Evolutionary conservation across 2,329 filamentous ascomycete species (phyloP), one percentile per base, ranked within the genome.

Genomic region (Paecilomyces formosus): DNA sequence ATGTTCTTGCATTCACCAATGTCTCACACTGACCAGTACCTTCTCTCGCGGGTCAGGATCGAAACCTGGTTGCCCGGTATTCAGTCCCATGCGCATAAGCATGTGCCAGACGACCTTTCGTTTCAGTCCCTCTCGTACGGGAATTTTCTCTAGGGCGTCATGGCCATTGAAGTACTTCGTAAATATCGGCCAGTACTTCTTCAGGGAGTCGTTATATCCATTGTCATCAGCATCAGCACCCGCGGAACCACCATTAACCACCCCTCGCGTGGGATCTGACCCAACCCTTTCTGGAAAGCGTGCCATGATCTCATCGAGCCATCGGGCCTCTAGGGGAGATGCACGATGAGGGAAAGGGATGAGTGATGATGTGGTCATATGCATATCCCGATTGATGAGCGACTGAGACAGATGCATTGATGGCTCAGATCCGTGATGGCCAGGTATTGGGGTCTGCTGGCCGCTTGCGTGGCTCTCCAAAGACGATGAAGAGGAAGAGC

Each of bases 151-250:
- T 60, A 97, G 79, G 2, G 92, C 86, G 68, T 88, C 87, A 58
- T 82, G 83, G 0, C 94, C 94, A 71, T 97, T 92, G 66, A 97
- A 90, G 73, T 97, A 94, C 72, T 89, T 90, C 66, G 87, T 82
- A 65, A 96, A 85, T 52, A 82, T 78, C 1, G 85, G 83, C 88
- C 92, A 96, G 54, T 84, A 82, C 58, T 85, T 82, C 50, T 84
- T 80, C 13, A 89, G 65, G 1, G 70, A 63, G 9, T 62, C 66
- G 28, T 66, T 64, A 11, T 66, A 62, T 12, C 66, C 70, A 7
- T 64, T 63, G 28, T 67, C 64, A 13, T 68, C 67, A 6, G 57
- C 52, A 26, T 71, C 66, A 8, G 60, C 64, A 26, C 70, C 66
- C 4, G 60, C 64, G 5, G 54, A 53, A 12, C 49, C 55, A 21